phyloP scores from a whole-genome alignment of 1,284 basidiomycete species.

The Naganishia cerealis region DNA sequence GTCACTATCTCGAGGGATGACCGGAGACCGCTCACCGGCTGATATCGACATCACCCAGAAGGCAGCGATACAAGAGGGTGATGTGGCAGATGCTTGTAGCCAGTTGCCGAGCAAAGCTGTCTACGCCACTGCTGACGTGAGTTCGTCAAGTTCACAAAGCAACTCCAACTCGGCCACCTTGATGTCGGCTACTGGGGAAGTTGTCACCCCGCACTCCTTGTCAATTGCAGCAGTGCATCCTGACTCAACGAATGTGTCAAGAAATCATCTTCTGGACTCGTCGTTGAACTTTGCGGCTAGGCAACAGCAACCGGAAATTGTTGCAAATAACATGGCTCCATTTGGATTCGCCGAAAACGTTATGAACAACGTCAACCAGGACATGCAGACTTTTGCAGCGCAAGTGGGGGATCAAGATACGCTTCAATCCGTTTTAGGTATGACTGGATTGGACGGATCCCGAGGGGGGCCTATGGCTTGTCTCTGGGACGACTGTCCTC shows the following conservation, averaged over 20 bases:
- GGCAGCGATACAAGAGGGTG: not conserved
- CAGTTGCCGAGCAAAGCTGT: not conserved
- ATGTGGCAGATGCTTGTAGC: not conserved
- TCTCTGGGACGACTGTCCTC: slow-evolving; percentile 55
- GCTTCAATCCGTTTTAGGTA: not conserved
- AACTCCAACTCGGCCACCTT: not conserved
- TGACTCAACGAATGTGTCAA: not conserved
- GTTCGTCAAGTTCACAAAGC: not conserved
- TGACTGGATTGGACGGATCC: not conserved
- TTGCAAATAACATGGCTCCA: slow-evolving; percentile 4
- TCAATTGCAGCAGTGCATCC: not conserved
- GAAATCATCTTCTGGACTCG: not conserved
- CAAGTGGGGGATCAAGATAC: not conserved
- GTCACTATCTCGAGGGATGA: not conserved
- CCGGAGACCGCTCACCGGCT: too few relatives aligned
- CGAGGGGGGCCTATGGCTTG: slow-evolving; percentile 43
- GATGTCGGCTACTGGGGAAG: too few relatives aligned
- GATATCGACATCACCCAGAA: not conserved
- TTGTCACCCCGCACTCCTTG: not conserved
- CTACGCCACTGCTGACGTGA: not conserved
- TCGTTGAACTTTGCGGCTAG: not conserved
- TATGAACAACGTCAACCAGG: slow-evolving; percentile 36
- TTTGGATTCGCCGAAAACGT: slow-evolving; percentile 27
- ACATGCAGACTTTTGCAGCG: not conserved
- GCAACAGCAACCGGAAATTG: not conserved